Evolutionary conservation across 306 rosid genomes (phyloP).

Genomic region (Prunus persica): Prunus_persica_NCBIv2 NC_034016.1:17180001-17180500

Average conservation of each 20-base stretch:
- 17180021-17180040: not conserved
- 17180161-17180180: constrained; percentile 58
- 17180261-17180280: constrained; percentile 31
- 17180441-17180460: constrained; percentile 27
- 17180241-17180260: constrained; percentile 39
- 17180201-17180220: constrained; percentile 46
- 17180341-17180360: constrained; percentile 27
- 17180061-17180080: constrained; percentile 93
- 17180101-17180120: constrained; percentile 94
- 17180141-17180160: constrained; percentile 75
- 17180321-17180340: constrained; percentile 35
- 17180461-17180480: not conserved
- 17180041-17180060: constrained; percentile 9
- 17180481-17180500: not conserved
- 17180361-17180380: constrained; percentile 54
- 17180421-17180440: constrained; percentile 31
- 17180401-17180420: constrained; percentile 6
- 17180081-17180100: constrained; percentile 89
- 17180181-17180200: constrained; percentile 30
- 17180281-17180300: constrained; percentile 37
- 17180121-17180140: constrained; percentile 74
- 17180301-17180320: constrained; percentile 29
- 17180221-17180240: constrained; percentile 35
- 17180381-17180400: constrained; percentile 34
- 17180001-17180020: not conserved